phyloP scores from a whole-genome alignment of 129 eudicot genomes.

The Arctium minus region DNA sequence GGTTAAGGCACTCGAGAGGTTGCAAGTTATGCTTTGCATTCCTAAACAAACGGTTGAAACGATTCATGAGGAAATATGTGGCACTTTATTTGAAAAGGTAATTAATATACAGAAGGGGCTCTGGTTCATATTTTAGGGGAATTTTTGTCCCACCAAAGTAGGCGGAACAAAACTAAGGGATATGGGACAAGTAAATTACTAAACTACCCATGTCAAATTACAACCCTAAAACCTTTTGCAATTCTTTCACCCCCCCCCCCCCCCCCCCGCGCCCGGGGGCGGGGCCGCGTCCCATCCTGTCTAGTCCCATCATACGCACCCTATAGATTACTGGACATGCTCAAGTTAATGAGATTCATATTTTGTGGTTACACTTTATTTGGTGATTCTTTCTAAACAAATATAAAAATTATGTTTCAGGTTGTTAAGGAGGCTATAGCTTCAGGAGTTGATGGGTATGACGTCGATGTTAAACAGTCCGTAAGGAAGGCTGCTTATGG shows the following conservation, averaged over 20 bases:
- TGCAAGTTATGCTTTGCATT: constrained; percentile 88
- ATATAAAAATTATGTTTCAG: constrained; percentile 32
- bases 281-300: too few species aligned
- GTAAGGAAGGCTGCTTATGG: constrained; percentile 98
- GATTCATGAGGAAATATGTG: constrained; percentile 87
- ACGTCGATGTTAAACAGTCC: constrained; percentile 56
- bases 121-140: neutral
- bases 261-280: too few species aligned
- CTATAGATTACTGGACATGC: neutral
- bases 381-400: neutral
- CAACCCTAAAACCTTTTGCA: neutral
- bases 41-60: constrained; percentile 82
- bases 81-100: constrained; percentile 89
- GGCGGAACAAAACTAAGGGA: too few species aligned
- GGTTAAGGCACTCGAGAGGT: constrained; percentile 63
- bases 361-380: neutral
- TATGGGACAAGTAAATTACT: neutral
- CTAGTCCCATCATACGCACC: too few species aligned
- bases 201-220: neutral
- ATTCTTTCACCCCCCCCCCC: neutral
- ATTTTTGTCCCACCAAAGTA: too few species aligned
- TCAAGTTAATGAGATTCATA: neutral
- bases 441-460: constrained; percentile 81
- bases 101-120: neutral
- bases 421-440: constrained; percentile 88